Percentiles rank a stretch among this genome's conserved stretches.
Evolutionary conservation across 176 grass and related monocot genomes (phyloP).

Genomic region (Juncus inflexus): DNA sequence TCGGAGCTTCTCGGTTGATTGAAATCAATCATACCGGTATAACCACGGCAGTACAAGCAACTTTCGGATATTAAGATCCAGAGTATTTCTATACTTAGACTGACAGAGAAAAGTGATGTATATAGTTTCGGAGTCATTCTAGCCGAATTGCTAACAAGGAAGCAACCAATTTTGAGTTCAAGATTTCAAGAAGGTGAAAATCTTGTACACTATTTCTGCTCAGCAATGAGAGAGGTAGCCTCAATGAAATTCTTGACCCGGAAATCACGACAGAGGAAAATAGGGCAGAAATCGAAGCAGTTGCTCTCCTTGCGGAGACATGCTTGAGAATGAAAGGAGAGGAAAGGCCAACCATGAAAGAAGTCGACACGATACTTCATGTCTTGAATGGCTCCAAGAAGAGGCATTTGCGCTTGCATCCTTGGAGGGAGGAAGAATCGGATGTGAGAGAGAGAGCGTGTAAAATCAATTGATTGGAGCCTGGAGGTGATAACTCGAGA

Average conservation of each 20-base stretch:
- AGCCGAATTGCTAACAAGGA: conserved; percentile 34
- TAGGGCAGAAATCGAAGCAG: conserved; percentile 5
- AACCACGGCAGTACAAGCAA: conserved; percentile 29
- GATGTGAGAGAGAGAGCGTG: not conserved
- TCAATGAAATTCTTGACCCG: conserved; percentile 30
- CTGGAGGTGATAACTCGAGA: not conserved
- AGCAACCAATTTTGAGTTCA: conserved; percentile 10
- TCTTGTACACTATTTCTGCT: conserved; percentile 24
- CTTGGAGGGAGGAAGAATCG: not conserved
- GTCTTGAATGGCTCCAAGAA: conserved; percentile 5
- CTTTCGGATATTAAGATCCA: conserved; percentile 31
- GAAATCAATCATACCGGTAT: conserved; percentile 20
- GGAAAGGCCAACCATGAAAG: conserved; percentile 32
- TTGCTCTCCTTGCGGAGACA: conserved; percentile 16
- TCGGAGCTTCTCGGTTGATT: conserved; percentile 32
- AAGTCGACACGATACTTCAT: conserved; percentile 32
- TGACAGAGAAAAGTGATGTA: conserved; percentile 30
- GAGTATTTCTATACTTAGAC: conserved; percentile 30
- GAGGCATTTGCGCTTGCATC: not conserved
- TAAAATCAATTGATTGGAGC: not conserved
- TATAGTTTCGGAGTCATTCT: conserved; percentile 40
- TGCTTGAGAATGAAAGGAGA: conserved; percentile 25
- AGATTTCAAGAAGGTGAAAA: conserved; percentile 12
- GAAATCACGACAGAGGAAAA: not conserved
- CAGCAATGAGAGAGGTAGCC: not conserved